Evolutionary conservation across 768 basidiomycete genomes (phyloP), one percentile per base, ranked within the genome.

Genomic region (Hygrocybe coccinea): DNA sequence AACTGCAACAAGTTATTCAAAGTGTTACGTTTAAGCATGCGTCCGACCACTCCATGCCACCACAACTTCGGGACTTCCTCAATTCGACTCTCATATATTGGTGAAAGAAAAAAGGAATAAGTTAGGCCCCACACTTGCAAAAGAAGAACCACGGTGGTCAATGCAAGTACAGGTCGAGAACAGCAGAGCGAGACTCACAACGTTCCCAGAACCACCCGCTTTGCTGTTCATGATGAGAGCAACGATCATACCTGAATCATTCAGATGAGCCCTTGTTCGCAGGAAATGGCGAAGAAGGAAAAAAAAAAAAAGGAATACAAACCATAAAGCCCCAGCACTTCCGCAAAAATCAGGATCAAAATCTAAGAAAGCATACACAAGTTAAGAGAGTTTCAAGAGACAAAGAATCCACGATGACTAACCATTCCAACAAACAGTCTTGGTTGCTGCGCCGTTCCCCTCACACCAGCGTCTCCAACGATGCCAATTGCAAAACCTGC

Each of bases 401-500:
- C 47, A 24, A 36, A 35, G 39, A 36, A 51, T 3, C 4, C 24
- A 21, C 34, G 11, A 43, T 2, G 46, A 67, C 83, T 5, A 19
- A 87, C 89, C 94, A 95, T 97, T 67, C 91, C 90, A 64, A 97
- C 93, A 73, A 88, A 95, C 62, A 97, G 77, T 64, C 91, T 77
- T 50, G 93, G 91, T 75, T 98, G 95, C 72, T 97, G 95, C 45
- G 95, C 95, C 52, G 95, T 97, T 57, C 95, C 97, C 45, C 97
- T 80, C 25, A 98, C 97, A 80, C 97, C 95, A 58, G 95, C 95
- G 69, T 99, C 97, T 68, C 97, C 97, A 56, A 98, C 97, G 67
- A 98, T 97, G 56, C 97, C 97, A 67, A 99, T 87, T 59, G 97
- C 97, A 62, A 97, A 95, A 49, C 97, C 97, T 58, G 95, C 95